Base-by-base conservation (phyloP, 2,329 filamentous ascomycete genomes). In the Huntiella decipiens region DNA sequence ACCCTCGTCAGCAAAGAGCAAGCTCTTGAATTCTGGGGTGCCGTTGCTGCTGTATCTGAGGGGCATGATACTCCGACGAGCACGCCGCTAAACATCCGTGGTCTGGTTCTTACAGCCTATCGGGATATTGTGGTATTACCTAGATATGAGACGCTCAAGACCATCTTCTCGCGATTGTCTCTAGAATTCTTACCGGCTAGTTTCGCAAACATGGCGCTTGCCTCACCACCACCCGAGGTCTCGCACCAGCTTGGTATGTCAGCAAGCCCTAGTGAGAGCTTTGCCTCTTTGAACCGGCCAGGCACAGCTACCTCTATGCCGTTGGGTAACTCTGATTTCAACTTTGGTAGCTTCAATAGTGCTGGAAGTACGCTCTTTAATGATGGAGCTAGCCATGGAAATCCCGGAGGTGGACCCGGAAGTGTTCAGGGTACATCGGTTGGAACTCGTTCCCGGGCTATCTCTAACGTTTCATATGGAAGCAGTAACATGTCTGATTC, bases 1-100 rank as follows among this genome's bases (percentile, higher is more conserved):
- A 68, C 75, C 0, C 72, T 96, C 46, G 79, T 96, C 72, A 78
- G 72, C 1, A 61, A 73, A 0, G 77, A 84, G 4, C 80, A 92
- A 60, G 82, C 87, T 4, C 76, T 78, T 36, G 88, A 96, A 50
- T 94, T 95, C 56, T 96, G 88, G 86, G 82, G 82, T 22, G 78
- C 77, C 5, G 70, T 82, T 13, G 44, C 44, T 33, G 48, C 48
- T 10, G 40, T 47, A 15, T 38, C 44, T 8, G 47, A 49, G 19
- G 47, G 47, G 6, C 41, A 39, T 6, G 40, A 40, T 10, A 49
- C 39, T 16, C 47, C 47, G 5, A 12, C 32, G 4, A 32, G 33
- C 7, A 32, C 12, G 8, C 38, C 33, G 2, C 39, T 50, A 6
- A 87, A 96, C 54, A 80, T 96, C 1, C 77, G 88, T n/a, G 74